Evolutionary conservation across 805 yeast species (phyloP), one percentile per base, ranked within the genome.

Genomic region (Candida bentonensis): DNA sequence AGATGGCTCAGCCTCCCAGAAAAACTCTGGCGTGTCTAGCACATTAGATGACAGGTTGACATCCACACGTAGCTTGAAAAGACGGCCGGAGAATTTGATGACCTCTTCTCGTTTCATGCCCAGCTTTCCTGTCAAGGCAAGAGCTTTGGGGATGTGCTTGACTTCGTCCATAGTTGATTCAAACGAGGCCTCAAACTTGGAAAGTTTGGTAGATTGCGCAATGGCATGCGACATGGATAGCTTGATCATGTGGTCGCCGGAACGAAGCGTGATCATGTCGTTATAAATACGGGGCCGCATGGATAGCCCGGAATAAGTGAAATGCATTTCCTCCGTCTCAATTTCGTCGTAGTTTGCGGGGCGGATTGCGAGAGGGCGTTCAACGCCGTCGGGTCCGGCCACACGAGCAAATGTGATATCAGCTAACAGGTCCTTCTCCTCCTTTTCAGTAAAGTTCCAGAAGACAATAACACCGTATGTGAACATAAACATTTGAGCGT

Each of bases 401-500:
- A 42, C 25, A 43, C 51, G 62, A 3, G 85, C 85, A 63, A 82
- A 78, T n/a, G 79, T 82, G 50, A 92, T 68, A 57, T 92, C 98
- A 1, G 96, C 97, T 45, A 92, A 69, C 17, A 92, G 77, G 54
- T 89, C 92, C 65, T 87, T 87, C 56, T 92, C 98, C 57, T 92
- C 96, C 4, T 75, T 69, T 57, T 87, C 96, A 2, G 89, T 78
- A 53, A 92, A 87, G 57, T 92, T 92, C 98, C 98, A 92, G 56
- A 92, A 88, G 20, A 92, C 96, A n/a, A 92, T 86, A 13, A 89
- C 94, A 20, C 98, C 98, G 59, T 92, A 92, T 44, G 77, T 79
- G 58, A 89, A 78, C 13, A 92, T 74, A 56, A 92, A 92, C 69
- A 92, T 72, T 56, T 89, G 97, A 0, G 96, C 72, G 44, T 64